Evolutionary conservation across 179 eudicot species (phyloP).

Genomic region (Gypsophila paniculata): DNA sequence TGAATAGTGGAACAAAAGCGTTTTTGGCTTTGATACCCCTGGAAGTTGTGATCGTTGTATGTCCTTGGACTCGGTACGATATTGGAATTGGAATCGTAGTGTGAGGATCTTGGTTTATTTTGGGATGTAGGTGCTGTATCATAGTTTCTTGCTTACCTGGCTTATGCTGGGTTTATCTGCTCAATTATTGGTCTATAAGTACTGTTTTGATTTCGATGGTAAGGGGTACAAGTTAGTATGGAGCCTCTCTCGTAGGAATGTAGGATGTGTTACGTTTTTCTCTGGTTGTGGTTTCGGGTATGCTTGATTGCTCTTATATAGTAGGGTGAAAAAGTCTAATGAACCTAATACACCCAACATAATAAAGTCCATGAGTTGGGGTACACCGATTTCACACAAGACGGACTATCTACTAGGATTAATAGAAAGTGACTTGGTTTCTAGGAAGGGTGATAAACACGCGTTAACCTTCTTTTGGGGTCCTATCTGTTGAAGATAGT

Average conservation of each 20-base stretch:
- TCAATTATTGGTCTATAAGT: background rate
- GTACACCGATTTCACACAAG: no score
- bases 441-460: background rate
- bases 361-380: no score
- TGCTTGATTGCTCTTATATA: background rate
- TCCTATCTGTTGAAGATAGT: background rate
- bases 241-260: background rate
- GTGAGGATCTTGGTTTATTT: background rate
- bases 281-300: background rate
- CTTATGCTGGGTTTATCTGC: background rate
- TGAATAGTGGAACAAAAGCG: no score
- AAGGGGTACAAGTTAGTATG: background rate
- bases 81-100: background rate
- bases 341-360: no score
- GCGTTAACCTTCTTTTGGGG: background rate
- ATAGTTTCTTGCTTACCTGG: background rate
- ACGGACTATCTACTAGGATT: no score
- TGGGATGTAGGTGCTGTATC: background rate
- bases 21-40: no score
- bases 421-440: background rate
- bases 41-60: background rate
- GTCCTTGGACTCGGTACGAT: no score
- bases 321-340: no score
- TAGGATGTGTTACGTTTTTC: background rate
- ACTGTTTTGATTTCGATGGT: background rate